Evolutionary conservation across 495 filamentous ascomycete genomes (phyloP).

Genomic region (Penicillium cataractarum): DNA sequence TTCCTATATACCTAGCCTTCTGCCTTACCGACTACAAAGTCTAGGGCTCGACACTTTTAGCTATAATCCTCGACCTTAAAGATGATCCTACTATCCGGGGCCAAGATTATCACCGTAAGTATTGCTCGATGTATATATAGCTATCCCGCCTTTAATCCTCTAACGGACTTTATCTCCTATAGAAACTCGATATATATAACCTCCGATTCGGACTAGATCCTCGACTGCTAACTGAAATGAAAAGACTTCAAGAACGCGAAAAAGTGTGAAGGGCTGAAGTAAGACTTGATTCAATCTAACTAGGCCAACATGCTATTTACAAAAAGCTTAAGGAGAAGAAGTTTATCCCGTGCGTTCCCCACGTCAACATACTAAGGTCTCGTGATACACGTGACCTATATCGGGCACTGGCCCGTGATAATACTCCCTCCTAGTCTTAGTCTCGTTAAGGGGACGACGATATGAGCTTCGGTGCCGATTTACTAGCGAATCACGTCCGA

Average conservation of each 20-base stretch:
- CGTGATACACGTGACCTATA: background rate
- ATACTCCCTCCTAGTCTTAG: constrained; percentile 1
- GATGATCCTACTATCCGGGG: background rate
- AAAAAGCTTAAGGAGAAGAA: background rate
- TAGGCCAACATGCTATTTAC: background rate
- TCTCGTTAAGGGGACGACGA: background rate
- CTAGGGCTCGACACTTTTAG: background rate
- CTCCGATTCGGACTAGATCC: background rate
- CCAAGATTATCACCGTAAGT: background rate
- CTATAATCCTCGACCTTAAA: background rate
- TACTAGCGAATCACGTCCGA: background rate
- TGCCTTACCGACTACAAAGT: background rate
- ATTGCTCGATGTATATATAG: background rate
- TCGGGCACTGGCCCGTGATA: constrained; percentile 4
- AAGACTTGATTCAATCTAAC: constrained; percentile 1
- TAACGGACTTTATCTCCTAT: background rate
- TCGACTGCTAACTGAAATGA: background rate
- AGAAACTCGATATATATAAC: background rate
- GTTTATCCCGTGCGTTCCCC: background rate
- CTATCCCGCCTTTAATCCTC: background rate
- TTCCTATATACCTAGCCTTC: background rate
- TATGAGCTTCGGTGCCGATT: background rate
- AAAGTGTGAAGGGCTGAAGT: background rate
- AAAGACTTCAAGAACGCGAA: background rate
- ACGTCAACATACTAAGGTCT: constrained; percentile 4